Evolutionary conservation across 257 asterid species (phyloP).

Genomic region (Euphrasia confusa): DNA sequence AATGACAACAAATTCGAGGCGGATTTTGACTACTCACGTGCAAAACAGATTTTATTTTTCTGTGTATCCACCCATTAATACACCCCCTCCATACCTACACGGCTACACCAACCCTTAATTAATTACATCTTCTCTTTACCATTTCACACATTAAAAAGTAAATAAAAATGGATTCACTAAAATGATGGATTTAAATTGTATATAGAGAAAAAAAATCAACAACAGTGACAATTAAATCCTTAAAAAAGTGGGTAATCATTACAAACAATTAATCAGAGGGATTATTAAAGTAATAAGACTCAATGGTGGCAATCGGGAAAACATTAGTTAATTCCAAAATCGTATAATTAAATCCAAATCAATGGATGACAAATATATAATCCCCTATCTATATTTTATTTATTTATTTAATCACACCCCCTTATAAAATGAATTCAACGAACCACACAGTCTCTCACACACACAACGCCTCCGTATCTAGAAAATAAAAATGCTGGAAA

Average conservation of each 20-base stretch:
- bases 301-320: background rate
- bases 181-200: no score
- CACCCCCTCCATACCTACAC: no score
- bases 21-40: no score
- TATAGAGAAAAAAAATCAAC: background rate
- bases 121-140: no score
- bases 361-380: slow-evolving; percentile 46
- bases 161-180: no score
- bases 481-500: slow-evolving; percentile 50
- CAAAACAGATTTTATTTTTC: no score
- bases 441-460: slow-evolving; percentile 6
- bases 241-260: slow-evolving; percentile 21
- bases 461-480: slow-evolving; percentile 22
- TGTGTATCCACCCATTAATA: no score
- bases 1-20: no score
- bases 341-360: slow-evolving; percentile 21
- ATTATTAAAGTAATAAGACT: background rate
- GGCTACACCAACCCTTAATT: no score
- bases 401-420: background rate
- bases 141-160: no score
- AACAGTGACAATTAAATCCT: slow-evolving; percentile 18
- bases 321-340: slow-evolving; percentile 1
- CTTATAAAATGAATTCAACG: background rate
- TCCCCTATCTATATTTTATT: slow-evolving; percentile 26
- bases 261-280: slow-evolving; percentile 9